Evolutionary conservation across 208 protist genomes (phyloP), one percentile per base, ranked within the genome.

Genomic region (Plasmodiophora brassicae): DNA sequence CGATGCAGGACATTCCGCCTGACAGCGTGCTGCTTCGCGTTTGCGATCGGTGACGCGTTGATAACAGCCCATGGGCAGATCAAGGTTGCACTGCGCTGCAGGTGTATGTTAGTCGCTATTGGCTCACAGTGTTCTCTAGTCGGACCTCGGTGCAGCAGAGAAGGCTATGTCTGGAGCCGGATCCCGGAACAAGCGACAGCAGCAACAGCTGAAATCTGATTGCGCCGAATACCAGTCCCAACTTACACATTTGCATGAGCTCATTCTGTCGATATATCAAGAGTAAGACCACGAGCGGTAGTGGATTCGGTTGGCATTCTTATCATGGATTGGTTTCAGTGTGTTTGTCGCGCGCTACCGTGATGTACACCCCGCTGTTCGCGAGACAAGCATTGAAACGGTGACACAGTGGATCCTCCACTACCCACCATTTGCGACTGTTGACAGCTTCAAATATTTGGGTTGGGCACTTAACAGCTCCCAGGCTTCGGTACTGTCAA

Each of bases 391-490:
- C n/a, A 5, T 78, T 32, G 65, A 78, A 32, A 44, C 65, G n/a
- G 10, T 78, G 20, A 5, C 14, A 5, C 5, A 32, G 32, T 78
- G 65, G 65, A 78, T 78, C 5, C 65, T 78, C 10, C 5, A n/a
- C 20, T 78, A 5, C n/a, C 10, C 10, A 5, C 5, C n/a, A 44
- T 78, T 78, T 38, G 65, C n/a, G 32, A 5, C 65, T 78, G 65
- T 44, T 78, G 65, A n/a, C 10, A 44, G 41, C n/a, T 78, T 78
- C 65, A 78, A 78, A 78, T 78, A 78, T 32, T 44, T 78, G 32
- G 65, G 65, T 44, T 78, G 65, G 65, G 65, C 65, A 32, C 41
- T 78, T 14, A 78, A 78, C n/a, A 78, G n/a, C n/a, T 78, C 65
- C 32, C n/a, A 78, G 32, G 14, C 5, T 38, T 32, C 5, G 20